Evolutionary conservation across 2,329 filamentous ascomycete species (phyloP).

Genomic region (Xylariaceae sp.): DNA sequence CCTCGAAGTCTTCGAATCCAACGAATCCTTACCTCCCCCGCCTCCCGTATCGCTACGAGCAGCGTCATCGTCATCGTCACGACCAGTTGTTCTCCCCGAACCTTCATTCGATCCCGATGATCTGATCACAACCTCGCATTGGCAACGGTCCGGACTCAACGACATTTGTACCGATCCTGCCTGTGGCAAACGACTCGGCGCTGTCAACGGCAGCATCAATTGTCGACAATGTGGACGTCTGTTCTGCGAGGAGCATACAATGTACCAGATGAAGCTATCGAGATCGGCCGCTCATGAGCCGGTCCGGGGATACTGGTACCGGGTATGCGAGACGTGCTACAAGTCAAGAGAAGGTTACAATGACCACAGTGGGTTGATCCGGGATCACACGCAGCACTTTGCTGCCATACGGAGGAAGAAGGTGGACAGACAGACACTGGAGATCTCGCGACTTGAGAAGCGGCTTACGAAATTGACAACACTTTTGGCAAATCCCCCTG

Average conservation of each 20-base stretch:
- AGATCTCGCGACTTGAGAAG: conserved; percentile 86
- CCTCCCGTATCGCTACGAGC: conserved; percentile 33
- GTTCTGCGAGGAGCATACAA: conserved; percentile 96
- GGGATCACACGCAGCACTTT: conserved; percentile 71
- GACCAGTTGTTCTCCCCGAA: conserved; percentile 34
- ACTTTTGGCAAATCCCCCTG: conserved; percentile 68
- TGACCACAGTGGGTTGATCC: conserved; percentile 68
- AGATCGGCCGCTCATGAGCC: conserved; percentile 85
- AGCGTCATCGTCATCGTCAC: conserved; percentile 14
- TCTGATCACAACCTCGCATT: conserved; percentile 79
- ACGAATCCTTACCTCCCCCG: conserved; percentile 54
- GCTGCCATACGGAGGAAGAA: conserved; percentile 64
- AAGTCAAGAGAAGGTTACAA: conserved; percentile 95
- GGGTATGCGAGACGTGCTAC: conserved; percentile 98
- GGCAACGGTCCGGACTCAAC: conserved; percentile 70
- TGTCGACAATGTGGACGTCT: conserved; percentile 88
- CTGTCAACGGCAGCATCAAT: conserved; percentile 79
- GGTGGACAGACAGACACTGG: conserved; percentile 79
- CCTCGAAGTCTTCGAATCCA: conserved; percentile 89
- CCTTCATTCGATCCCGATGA: conserved; percentile 72
- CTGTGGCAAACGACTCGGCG: conserved; percentile 74
- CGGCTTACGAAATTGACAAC: conserved; percentile 84
- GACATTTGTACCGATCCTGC: conserved; percentile 83
- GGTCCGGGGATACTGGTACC: conserved; percentile 82
- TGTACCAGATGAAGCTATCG: conserved; percentile 99